These are phyloP conservation scores for Lepidium campestre DNA, from an alignment of 441 rosid species.

Conservation along the genomic window DNA sequence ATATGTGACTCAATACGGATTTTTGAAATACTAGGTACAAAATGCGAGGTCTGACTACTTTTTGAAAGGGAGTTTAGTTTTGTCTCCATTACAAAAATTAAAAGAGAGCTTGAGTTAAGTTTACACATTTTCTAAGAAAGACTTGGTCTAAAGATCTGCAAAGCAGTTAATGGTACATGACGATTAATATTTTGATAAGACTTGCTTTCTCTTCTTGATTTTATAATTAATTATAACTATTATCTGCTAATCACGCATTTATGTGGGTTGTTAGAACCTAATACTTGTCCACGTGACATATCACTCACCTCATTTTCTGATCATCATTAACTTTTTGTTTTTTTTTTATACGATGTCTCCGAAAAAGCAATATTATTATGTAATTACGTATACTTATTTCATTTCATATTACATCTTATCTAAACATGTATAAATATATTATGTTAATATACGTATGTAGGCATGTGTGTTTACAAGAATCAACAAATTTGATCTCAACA, in stretches of 20 bases:
- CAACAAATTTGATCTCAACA: slow-evolving; percentile 15
- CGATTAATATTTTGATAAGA: background rate
- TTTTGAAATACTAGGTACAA: background rate
- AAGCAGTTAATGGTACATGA: background rate
- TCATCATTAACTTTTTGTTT: background rate
- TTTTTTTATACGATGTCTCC: too few species aligned
- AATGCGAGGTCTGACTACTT: background rate
- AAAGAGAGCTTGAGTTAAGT: slow-evolving; percentile 1
- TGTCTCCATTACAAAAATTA: background rate
- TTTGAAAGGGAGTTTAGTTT: background rate
- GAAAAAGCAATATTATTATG: too few species aligned
- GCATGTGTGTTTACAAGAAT: slow-evolving; percentile 21
- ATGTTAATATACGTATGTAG: slow-evolving; percentile 3
- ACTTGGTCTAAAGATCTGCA: background rate
- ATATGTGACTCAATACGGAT: background rate
- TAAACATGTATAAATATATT: background rate
- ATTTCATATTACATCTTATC: background rate
- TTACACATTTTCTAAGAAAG: background rate
- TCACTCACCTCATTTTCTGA: background rate
- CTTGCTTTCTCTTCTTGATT: background rate
- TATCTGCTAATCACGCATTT: background rate
- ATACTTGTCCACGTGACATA: background rate
- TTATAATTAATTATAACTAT: background rate
- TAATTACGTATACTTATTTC: background rate
- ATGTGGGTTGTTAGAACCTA: background rate